Evolutionary conservation across 352 stramenopile species (phyloP), one percentile per base, ranked within the genome.

Genomic region (Thraustotheca clavata): DNA sequence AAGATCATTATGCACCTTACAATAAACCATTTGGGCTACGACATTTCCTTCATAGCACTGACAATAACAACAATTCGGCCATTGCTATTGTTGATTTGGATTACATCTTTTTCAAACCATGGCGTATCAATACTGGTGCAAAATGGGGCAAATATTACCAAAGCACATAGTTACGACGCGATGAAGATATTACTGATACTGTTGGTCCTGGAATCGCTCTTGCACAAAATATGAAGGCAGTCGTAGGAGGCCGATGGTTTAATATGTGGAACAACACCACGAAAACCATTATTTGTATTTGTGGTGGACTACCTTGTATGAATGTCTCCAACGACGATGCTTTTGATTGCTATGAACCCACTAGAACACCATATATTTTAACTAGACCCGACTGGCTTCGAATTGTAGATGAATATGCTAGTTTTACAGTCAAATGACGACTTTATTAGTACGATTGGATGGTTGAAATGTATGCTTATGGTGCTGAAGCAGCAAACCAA

Each of bases 391-490:
- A 52, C 20, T 35, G 29, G 46, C 11, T 35, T 1, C 46, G 46
- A 11, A 29, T 52, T n/a, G 46, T n/a, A 11, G 46, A 35, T 29
- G 46, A 52, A 18, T 52, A 52, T n/a, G 46, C 46, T 11, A 29
- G 12, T 12, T 52, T 52, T 20, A n/a, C 46, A 26, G 11, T 11
- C 12, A n/a, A 11, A 29, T 24, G 46, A 52, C 12, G 46, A 52
- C 29, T 11, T n/a, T n/a, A 26, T 12, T 11, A 11, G 20, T 24
- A 52, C 18, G 18, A 11, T 18, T 52, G 46, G 46, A 52, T 52
- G 46, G 46, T 52, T 52, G 46, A 52, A 52, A 52, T 52, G 46
- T 35, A 29, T n/a, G 46, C 46, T 11, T 52, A 52, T n/a, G 46
- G 46, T 20, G 46, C 46, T 11, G 11, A 24, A 12, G 46, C 34